Base-by-base conservation (phyloP, 352 stramenopile species). In the Thraustochytrium aureum region DNA sequence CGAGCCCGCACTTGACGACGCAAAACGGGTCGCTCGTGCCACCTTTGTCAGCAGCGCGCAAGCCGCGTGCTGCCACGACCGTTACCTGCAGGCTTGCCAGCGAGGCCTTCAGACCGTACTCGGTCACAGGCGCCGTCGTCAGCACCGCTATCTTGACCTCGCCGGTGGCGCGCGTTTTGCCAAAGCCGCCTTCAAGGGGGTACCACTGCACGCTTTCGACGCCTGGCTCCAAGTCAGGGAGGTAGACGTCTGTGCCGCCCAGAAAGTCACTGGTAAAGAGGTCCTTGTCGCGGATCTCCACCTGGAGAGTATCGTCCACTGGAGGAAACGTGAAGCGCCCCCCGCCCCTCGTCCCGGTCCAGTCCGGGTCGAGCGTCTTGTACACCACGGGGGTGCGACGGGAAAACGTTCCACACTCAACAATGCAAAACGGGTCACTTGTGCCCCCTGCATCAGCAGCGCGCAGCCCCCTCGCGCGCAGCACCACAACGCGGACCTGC, bases 251-350 rank as follows among this genome's bases (percentile, higher is more conserved):
- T 22, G 67, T 52, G 26, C 33, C 69, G 4, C 69, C 69, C 4
- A 79, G 43, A 1, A 79, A 62, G n/a, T 79, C 69, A n/a, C 47
- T 67, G 6, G 7, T 32, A 1, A 79, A 50, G 6, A 79, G n/a
- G 59, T 79, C 69, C 69, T 79, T 79, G 56, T 79, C 69, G 22
- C 69, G 69, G 17, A 79, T 56, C 35, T 79, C 69, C 10, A 79
- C 43, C 35, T 79, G 69, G 12, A 79, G 22, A 7, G 69, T 79
- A 52, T 79, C 69, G 69, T 79, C 69, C 10, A 79, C 69, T 22
- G 69, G 69, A 2, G 69, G 69, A 12, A 79, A 79, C 7, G 69
- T 79, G 69, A 79, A 79, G 33, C 69, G 33, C 33, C 69, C 69
- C 14, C 59, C 59, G n/a, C 69, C 69, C 4, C 69, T 6, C 2